Percentiles rank a stretch among this genome's conserved stretches.
phyloP scores from a whole-genome alignment of 1,284 basidiomycete genomes.

The Fomitopsis betulina region DNA sequence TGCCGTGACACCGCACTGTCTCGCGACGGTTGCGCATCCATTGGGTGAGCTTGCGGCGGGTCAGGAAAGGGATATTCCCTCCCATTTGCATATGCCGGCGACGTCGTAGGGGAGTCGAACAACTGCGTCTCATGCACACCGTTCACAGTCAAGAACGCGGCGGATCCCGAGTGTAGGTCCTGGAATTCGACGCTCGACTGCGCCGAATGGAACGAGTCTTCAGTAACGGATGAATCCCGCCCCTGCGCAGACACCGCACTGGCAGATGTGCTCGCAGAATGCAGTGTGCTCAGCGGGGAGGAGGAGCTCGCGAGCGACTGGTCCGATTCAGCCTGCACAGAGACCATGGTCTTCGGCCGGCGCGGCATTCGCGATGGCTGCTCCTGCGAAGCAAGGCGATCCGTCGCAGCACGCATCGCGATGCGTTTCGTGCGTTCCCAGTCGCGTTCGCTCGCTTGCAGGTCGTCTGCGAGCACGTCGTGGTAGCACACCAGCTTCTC shows the following conservation, averaged over 20 bases:
- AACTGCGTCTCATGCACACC: conserved; percentile 22
- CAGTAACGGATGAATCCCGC: conserved; percentile 41
- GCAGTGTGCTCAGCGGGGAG: conserved; percentile 15
- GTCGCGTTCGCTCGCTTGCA: conserved; percentile 67
- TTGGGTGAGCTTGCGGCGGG: conserved; percentile 14
- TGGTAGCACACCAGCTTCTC: conserved; percentile 72
- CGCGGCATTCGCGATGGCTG: conserved; percentile 30
- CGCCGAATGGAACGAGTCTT: conserved; percentile 64
- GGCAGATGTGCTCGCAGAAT: conserved; percentile 12
- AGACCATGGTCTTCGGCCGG: conserved; percentile 27
- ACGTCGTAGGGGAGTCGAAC: conserved; percentile 34
- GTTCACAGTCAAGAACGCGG: conserved; percentile 25
- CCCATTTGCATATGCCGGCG: conserved; percentile 11
- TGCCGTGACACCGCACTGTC: conserved; percentile 19
- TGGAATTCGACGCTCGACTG: conserved; percentile 30
- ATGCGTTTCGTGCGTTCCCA: conserved; percentile 65
- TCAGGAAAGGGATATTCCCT: conserved; percentile 15
- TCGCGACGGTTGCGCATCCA: conserved; percentile 18
- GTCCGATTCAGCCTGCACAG: conserved; percentile 24
- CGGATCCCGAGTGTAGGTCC: conserved; percentile 21
- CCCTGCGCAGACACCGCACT: conserved; percentile 13
- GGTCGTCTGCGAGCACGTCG: conserved; percentile 69
- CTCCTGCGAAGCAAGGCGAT: conserved; percentile 49
- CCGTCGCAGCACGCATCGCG: conserved; percentile 68
- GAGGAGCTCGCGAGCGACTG: conserved; percentile 10